Evolutionary conservation across 176 grass and related monocot species (phyloP).

Genomic region (Juncus effusus): DNA sequence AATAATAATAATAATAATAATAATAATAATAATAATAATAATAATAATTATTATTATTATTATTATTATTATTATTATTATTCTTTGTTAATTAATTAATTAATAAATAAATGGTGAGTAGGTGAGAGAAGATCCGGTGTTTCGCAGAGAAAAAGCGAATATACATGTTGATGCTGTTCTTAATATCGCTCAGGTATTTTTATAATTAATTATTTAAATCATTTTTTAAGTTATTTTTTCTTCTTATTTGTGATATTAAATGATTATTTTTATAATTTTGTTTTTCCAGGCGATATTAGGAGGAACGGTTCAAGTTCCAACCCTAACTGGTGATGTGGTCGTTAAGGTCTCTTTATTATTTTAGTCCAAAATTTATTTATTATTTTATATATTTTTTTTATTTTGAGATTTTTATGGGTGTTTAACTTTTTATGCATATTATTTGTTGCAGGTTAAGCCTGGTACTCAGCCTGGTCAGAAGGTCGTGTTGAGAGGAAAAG

Average conservation of each 20-base stretch:
- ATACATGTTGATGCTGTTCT: slow-evolving; percentile 85
- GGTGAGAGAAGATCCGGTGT: slow-evolving; percentile 85
- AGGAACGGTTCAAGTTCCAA: slow-evolving; percentile 94
- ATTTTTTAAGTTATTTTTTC: not conserved
- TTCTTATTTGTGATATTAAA: not conserved
- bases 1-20: not conserved
- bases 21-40: not conserved
- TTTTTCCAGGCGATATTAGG: slow-evolving; percentile 72
- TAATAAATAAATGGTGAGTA: slow-evolving; percentile 21
- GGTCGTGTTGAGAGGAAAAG: slow-evolving; percentile 96
- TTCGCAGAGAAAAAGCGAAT: slow-evolving; percentile 83
- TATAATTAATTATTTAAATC: not conserved
- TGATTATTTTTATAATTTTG: slow-evolving; percentile 3
- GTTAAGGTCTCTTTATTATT: slow-evolving; percentile 52
- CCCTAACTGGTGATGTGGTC: slow-evolving; percentile 86
- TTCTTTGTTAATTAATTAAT: not conserved
- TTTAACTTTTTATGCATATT: slow-evolving; percentile 20
- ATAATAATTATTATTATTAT: too few species aligned
- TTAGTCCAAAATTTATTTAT: not conserved
- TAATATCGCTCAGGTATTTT: slow-evolving; percentile 85
- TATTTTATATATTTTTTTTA: too few species aligned
- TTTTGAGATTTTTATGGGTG: not conserved
- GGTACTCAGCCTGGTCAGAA: slow-evolving; percentile 97
- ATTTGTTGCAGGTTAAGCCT: slow-evolving; percentile 61
- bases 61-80: not conserved